A percentile compares a stretch with the other conserved stretches of the same genome.
Conservation (phyloP, 345 rosid species). For the Capsella bursapastoris region DNA sequence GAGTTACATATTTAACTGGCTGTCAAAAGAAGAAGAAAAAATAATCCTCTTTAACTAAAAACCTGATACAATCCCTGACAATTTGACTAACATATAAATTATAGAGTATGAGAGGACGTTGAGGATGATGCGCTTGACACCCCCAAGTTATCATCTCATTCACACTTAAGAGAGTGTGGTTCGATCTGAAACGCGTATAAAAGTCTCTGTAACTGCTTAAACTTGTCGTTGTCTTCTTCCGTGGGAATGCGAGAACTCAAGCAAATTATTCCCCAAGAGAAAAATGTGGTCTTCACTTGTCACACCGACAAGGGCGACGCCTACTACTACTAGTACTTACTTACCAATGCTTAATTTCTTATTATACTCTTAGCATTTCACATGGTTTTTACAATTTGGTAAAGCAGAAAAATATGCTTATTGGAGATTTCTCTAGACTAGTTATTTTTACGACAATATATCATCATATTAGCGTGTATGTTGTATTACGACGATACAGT, state of each 20-base stretch:
- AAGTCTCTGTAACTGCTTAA: not conserved
- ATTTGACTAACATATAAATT: not conserved
- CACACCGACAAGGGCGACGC: not conserved
- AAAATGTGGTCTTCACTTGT: not conserved
- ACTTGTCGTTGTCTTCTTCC: conserved; percentile 3
- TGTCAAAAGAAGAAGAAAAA: too few relatives aligned
- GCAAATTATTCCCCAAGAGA: not conserved
- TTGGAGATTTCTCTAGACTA: not conserved
- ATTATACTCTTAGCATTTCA: not conserved
- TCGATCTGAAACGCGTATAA: not conserved
- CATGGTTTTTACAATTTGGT: not conserved
- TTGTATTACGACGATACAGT: not conserved
- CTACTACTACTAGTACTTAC: too few relatives aligned
- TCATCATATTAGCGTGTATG: not conserved
- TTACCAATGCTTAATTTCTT: not conserved
- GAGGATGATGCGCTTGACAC: not conserved
- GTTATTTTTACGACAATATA: not conserved
- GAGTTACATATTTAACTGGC: too few relatives aligned
- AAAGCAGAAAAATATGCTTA: not conserved
- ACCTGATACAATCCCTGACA: conserved; percentile 6
- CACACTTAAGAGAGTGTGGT: not conserved
- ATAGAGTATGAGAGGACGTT: not conserved
- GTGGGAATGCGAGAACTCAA: conserved; percentile 4
- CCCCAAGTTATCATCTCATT: not conserved
- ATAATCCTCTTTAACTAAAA: not conserved